These are phyloP conservation scores for Tuber umbilicatum DNA, from an alignment of 495 filamentous ascomycete species.

Conservation along the genomic window DNA sequence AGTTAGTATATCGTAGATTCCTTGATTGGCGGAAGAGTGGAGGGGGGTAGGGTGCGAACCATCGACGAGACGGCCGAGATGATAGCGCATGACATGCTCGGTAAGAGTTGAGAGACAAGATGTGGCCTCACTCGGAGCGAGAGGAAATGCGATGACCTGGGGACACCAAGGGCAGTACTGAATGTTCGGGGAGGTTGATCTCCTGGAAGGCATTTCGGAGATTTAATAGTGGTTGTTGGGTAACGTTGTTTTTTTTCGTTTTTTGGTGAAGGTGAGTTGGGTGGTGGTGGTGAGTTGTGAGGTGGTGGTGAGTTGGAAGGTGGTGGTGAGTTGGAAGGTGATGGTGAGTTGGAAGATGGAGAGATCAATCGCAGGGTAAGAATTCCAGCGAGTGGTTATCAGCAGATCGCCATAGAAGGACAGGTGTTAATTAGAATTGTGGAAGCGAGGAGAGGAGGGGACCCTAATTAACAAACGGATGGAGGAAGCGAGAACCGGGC, in stretches of 20 bases:
- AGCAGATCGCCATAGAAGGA: background rate
- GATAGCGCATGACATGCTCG: slow-evolving; percentile 1
- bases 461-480: background rate
- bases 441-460: background rate
- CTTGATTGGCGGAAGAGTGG: background rate
- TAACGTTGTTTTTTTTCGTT: background rate
- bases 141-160: background rate
- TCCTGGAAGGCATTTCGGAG: background rate
- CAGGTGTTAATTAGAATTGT: background rate
- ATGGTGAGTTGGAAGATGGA: background rate
- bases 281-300: too few species aligned
- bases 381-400: background rate
- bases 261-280: background rate
- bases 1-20: background rate
- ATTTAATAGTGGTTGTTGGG: background rate
- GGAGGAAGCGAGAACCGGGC: background rate
- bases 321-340: background rate
- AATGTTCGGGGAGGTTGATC: background rate
- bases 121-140: background rate
- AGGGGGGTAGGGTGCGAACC: background rate
- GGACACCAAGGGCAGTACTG: background rate
- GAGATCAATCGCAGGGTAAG: background rate
- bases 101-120: background rate
- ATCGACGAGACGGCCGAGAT: background rate
- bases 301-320: background rate